phyloP scores from a whole-genome alignment of 2,329 filamentous ascomycete species.

The Penicillium verrucosum region DNA sequence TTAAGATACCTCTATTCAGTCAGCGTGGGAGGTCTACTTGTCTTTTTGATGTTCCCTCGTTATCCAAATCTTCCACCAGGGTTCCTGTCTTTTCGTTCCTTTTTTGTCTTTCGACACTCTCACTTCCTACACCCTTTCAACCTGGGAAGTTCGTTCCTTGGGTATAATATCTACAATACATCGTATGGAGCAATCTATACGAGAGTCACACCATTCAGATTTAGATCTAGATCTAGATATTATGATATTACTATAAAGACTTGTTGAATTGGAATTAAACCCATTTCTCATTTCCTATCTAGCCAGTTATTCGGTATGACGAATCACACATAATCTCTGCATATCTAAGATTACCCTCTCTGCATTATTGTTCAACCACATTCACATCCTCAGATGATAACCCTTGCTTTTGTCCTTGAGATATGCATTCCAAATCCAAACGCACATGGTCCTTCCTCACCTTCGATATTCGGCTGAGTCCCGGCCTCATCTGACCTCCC shows the following conservation, averaged over 20 bases:
- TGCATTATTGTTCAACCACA: not conserved
- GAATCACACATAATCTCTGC: not conserved
- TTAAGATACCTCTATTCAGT: conserved; percentile 18
- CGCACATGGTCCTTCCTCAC: not conserved
- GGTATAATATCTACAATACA: not conserved
- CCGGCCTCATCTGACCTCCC: not conserved
- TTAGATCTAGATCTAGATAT: not conserved
- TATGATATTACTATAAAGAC: not conserved
- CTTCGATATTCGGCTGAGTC: not conserved
- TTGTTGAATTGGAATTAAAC: not conserved
- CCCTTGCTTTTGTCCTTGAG: not conserved
- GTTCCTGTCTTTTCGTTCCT: conserved; percentile 1
- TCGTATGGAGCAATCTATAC: not conserved
- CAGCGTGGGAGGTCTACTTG: conserved; percentile 11
- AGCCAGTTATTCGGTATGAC: not conserved
- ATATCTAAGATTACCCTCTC: not conserved
- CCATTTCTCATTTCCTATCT: not conserved
- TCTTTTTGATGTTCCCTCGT: conserved; percentile 3
- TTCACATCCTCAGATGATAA: not conserved
- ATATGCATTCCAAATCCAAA: not conserved
- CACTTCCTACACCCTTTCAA: not conserved
- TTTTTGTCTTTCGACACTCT: not conserved
- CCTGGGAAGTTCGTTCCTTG: not conserved
- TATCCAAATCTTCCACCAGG: not conserved
- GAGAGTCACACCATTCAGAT: not conserved